Conservation (phyloP, 305 asterid genomes). For the Solanum chacoense region DNA sequence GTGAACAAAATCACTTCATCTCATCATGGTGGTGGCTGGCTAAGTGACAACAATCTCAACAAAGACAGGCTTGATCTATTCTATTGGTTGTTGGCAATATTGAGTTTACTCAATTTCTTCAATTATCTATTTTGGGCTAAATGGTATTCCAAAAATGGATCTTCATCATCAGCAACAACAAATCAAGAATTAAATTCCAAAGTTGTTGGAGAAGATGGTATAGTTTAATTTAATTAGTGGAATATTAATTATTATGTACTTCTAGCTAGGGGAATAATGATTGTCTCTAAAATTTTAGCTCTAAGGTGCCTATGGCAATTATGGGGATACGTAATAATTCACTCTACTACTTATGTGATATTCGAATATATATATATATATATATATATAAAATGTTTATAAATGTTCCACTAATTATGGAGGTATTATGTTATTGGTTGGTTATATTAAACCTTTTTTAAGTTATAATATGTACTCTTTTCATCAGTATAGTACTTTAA, state of each 20-base stretch:
- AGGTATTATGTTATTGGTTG: not conserved
- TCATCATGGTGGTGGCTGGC: conserved; percentile 54
- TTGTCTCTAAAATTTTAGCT: not conserved
- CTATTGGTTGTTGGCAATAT: conserved; percentile 57
- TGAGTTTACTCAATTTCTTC: conserved; percentile 64
- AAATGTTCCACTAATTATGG: not conserved
- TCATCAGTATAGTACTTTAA: not conserved
- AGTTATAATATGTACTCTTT: not conserved
- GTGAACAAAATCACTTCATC: conserved; percentile 52
- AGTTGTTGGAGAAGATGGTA: conserved; percentile 35
- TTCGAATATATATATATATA: not conserved
- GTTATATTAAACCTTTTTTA: not conserved
- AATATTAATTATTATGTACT: not conserved
- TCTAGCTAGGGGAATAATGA: not conserved
- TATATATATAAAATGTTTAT: conserved; percentile 3
- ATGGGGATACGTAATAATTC: not conserved
- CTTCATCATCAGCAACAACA: conserved; percentile 9
- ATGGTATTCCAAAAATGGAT: conserved; percentile 32
- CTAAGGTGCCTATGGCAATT: not conserved
- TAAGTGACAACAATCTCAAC: conserved; percentile 50
- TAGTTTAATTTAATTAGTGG: conserved; percentile 20
- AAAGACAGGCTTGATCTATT: conserved; percentile 70
- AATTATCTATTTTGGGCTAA: conserved; percentile 67
- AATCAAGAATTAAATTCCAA: conserved; percentile 8
- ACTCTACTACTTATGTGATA: not conserved